Conservation (phyloP, 2,329 filamentous ascomycete species). For the Polychaeton citri region DNA sequence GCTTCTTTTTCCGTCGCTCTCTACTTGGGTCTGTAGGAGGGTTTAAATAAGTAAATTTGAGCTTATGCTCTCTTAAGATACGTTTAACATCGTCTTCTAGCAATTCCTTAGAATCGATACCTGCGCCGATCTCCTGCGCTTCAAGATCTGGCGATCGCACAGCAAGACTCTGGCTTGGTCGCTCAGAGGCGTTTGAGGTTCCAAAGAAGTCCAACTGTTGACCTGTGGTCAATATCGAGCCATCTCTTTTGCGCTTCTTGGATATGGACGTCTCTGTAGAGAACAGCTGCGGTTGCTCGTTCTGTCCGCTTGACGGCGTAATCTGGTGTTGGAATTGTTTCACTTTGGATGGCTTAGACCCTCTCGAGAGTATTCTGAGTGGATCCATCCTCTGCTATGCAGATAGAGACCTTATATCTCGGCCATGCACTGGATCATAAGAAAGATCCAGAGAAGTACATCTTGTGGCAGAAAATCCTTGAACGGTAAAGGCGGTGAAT, state of each 20-base stretch:
- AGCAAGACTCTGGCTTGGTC: too few species aligned
- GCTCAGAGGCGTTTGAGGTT: background rate
- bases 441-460: too few species aligned
- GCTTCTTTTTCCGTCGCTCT: slow-evolving; percentile 25
- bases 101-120: too few species aligned
- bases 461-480: background rate
- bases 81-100: slow-evolving; percentile 24
- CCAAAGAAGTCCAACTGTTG: background rate
- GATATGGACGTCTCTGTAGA: slow-evolving; percentile 10
- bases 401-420: too few species aligned
- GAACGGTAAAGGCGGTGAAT: slow-evolving; percentile 1
- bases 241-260: slow-evolving; percentile 31
- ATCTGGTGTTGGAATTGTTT: slow-evolving; percentile 23
- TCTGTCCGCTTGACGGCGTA: slow-evolving; percentile 52
- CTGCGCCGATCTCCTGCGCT: too few species aligned
- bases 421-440: too few species aligned
- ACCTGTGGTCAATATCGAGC: slow-evolving; percentile 1
- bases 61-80: slow-evolving; percentile 20
- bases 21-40: slow-evolving; percentile 5
- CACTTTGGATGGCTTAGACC: slow-evolving; percentile 44
- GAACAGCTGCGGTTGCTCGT: slow-evolving; percentile 56
- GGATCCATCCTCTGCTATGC: slow-evolving; percentile 64
- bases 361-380: slow-evolving; percentile 57
- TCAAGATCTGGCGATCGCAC: too few species aligned
- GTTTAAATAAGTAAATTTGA: slow-evolving; percentile 20